Base-by-base conservation (phyloP, 805 yeast species). In the Wickerhamiella australiensis region DNA sequence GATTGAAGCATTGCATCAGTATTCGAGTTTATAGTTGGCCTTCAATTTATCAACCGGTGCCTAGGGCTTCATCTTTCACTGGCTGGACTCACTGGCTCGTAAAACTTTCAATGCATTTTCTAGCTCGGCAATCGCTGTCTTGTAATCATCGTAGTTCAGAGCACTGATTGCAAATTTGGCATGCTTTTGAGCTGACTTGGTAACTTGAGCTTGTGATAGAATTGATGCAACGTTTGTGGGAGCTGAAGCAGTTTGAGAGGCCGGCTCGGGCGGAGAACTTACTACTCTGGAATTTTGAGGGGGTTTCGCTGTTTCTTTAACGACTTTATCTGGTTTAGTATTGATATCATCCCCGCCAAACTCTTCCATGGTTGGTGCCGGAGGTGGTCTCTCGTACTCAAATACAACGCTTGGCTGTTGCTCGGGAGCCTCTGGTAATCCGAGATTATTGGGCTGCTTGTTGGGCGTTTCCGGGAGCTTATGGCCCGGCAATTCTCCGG, bases 91-190 rank as follows among this genome's bases (percentile, higher is more conserved):
- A 15, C 35, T 21, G 15, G 25, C 27, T n/a, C 55, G 43, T 22
- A 68, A 55, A 12, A 61, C 46, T 1, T 67, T 70, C 33, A 80
- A 61, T 0, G 83, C 82, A 36, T 68, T 61, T 26, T 64, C 57
- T 29, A 80, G 66, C 61, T 80, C 82, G 7, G 57, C 57, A 45
- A 77, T 70, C 2, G 87, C 88, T 0, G 87, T 82, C n/a, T 57
- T 65, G 6, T 72, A 62, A 53, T 81, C 88, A 56, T 82, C 88
- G 59, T 79, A 82, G 59, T 77, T 78, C 31, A 81, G 68, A 1
- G 88, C 86, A 9, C 85, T 79, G 9, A 79, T 72, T n/a, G 85
- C 87, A 59, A 75, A 81, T 55, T 74, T 76, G 51, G 86, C 81
- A 53, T 76, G 80, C 57, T 80, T 80, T 57, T 77, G 78, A 1